phyloP scores from a whole-genome alignment of 2,329 filamentous ascomycete species.

The Cladophialophora yegresii region DNA sequence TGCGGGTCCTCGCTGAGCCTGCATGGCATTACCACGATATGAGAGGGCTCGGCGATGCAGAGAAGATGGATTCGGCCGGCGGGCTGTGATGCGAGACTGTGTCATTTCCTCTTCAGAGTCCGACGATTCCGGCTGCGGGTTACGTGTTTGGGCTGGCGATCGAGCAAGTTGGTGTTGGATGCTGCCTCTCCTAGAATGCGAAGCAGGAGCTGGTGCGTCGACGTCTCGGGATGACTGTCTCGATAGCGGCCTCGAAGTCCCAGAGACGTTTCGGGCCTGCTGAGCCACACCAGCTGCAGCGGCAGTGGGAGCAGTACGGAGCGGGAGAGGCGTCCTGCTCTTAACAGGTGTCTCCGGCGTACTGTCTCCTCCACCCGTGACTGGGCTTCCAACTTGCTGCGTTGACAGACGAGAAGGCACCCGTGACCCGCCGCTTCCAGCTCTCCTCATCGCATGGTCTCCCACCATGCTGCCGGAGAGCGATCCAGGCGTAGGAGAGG shows the following conservation, averaged over 20 bases:
- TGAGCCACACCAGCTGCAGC: conserved; percentile 6
- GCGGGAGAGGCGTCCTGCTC: conserved; percentile 31
- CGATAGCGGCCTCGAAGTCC: conserved; percentile 30
- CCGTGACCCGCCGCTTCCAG: conserved; percentile 42
- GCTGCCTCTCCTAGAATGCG: conserved; percentile 35
- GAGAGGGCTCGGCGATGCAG: conserved; percentile 30
- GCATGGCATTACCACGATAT: conserved; percentile 20
- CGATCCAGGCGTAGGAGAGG: conserved; percentile 49
- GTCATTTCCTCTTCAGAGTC: conserved; percentile 36
- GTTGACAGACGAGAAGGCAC: conserved; percentile 44
- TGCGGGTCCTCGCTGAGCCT: conserved; percentile 19
- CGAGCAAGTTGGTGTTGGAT: conserved; percentile 33
- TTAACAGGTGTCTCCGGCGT: conserved; percentile 35
- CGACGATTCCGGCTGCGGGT: conserved; percentile 28
- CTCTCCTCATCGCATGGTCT: conserved; percentile 42
- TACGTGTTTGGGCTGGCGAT: conserved; percentile 30
- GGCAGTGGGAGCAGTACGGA: conserved; percentile 22
- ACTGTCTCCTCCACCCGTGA: conserved; percentile 23
- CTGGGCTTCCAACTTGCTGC: conserved; percentile 31
- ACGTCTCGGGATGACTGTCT: conserved; percentile 32
- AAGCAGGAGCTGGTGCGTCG: conserved; percentile 12
- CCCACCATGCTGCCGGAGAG: conserved; percentile 47
- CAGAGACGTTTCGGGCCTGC: conserved; percentile 23
- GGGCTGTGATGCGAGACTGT: conserved; percentile 32
- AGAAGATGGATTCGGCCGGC: conserved; percentile 32